Evolutionary conservation across 192 early-diverging fungal genomes (phyloP).

Genomic region (Endogone sp.): DNA sequence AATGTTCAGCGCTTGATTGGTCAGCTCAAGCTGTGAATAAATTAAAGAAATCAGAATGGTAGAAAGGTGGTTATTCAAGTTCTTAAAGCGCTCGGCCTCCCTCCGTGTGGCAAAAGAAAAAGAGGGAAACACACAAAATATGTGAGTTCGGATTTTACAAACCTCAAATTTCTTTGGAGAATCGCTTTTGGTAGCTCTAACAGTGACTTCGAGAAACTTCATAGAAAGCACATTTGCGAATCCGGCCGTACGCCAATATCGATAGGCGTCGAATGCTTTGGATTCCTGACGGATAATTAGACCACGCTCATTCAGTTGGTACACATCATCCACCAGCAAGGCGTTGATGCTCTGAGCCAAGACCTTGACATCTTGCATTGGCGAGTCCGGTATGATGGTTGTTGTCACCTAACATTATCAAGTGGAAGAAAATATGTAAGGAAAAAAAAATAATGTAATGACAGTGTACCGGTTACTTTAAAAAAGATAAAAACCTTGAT

Average conservation of each 20-base stretch:
- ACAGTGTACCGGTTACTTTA: no score
- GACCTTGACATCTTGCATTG: conserved; percentile 48
- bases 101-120: no score
- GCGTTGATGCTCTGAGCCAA: conserved; percentile 46
- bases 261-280: not conserved
- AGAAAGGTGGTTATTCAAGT: no score
- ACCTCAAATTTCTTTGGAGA: no score
- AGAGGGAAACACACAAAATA: no score
- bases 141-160: no score
- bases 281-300: not conserved
- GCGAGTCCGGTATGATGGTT: conserved; percentile 57
- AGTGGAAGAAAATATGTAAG: not conserved
- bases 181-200: conserved; percentile 26
- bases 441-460: no score
- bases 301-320: conserved; percentile 13
- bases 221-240: conserved; percentile 28
- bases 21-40: conserved; percentile 23
- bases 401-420: conserved; percentile 37
- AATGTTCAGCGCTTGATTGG: conserved; percentile 53
- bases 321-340: conserved; percentile 44
- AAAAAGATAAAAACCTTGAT: no score
- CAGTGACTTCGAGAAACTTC: conserved; percentile 28
- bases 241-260: conserved; percentile 31
- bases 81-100: no score
- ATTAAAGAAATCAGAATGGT: not conserved